Evolutionary conservation across 2,329 filamentous ascomycete species (phyloP).

Genomic region (Pseudogymnoascus pannorum): DNA sequence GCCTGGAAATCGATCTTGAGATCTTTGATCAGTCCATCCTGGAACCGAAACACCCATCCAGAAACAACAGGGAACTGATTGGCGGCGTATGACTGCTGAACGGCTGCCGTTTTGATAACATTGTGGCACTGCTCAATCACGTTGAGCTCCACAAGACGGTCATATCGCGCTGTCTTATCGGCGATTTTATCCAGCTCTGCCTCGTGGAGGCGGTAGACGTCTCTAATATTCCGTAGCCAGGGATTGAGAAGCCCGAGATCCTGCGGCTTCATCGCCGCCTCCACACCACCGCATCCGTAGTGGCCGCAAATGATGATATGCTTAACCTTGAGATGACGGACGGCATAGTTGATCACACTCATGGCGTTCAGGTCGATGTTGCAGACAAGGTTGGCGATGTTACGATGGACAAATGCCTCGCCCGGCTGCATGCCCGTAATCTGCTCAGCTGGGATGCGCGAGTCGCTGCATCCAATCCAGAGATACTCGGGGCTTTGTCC

Average conservation of each 20-base stretch:
- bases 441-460: constrained; percentile 80
- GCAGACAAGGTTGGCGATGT: constrained; percentile 85
- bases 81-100: constrained; percentile 62
- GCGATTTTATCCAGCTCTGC: constrained; percentile 57
- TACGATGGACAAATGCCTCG: constrained; percentile 89
- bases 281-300: constrained; percentile 71
- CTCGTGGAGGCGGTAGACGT: constrained; percentile 67
- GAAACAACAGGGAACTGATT: constrained; percentile 63
- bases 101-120: constrained; percentile 69
- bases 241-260: constrained; percentile 66
- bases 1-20: constrained; percentile 54
- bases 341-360: constrained; percentile 80
- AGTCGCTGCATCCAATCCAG: constrained; percentile 90
- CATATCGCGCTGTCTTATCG: constrained; percentile 52
- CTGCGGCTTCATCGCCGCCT: constrained; percentile 65
- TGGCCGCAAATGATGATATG: constrained; percentile 75
- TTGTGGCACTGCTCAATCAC: constrained; percentile 71
- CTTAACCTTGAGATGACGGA: constrained; percentile 71
- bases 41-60: constrained; percentile 66
- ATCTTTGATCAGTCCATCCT: constrained; percentile 59
- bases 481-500: constrained; percentile 66
- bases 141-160: constrained; percentile 76
- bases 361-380: constrained; percentile 73
- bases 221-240: constrained; percentile 67
- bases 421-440: constrained; percentile 78